Evolutionary conservation across 768 basidiomycete genomes (phyloP), one percentile per base, ranked within the genome.

Genomic region (Boletales sp.): DNA sequence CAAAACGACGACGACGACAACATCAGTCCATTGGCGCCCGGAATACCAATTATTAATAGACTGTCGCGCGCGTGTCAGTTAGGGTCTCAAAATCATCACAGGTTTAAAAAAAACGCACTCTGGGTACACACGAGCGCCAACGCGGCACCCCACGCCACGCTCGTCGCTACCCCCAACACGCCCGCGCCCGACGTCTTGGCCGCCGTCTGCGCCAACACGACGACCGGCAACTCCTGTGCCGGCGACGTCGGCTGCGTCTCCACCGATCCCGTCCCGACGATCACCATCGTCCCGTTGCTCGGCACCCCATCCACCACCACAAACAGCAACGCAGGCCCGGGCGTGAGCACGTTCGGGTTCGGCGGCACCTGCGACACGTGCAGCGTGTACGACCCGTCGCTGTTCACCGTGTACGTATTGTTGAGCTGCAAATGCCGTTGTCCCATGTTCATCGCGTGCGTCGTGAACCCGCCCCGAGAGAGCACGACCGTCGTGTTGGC

Each of bases 381-480:
- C 3, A 97, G 71, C 9, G 78, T 80, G 56, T 90, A 84, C 15
- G 84, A 81, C 17, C 88, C 86, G 54, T 93, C 82, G n/a, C 61
- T 66, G 63, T 89, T 81, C 48, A 92, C 87, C 0, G 83, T 87
- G 72, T 85, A 95, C 0, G 93, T 88, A 61, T 80, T 87, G 67
- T 94, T 86, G 47, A 97, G 80, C 70, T 94, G 83, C 50, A 94
- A 59, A 47, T 76, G 77, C 4, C 93, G 79, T 67, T 92, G 89
- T 0, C 87, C 87, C 86, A 90, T 90, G 72, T 88, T 90, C 87
- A 90, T 88, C 32, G 80, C 87, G 58, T 90, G 88, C 0, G 88
- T 90, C 4, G 88, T 84, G 73, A 86, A 90, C 0, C 94, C 94
- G 5, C 82, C 78, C n/a, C 95, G 88, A 24, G 87, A 73, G 52